Percentiles rank a stretch among this genome's conserved stretches.
These are phyloP conservation scores for Pochonia chlamydosporia DNA, from an alignment of 2,329 filamentous ascomycete genomes.

Conservation along the genomic window DNA sequence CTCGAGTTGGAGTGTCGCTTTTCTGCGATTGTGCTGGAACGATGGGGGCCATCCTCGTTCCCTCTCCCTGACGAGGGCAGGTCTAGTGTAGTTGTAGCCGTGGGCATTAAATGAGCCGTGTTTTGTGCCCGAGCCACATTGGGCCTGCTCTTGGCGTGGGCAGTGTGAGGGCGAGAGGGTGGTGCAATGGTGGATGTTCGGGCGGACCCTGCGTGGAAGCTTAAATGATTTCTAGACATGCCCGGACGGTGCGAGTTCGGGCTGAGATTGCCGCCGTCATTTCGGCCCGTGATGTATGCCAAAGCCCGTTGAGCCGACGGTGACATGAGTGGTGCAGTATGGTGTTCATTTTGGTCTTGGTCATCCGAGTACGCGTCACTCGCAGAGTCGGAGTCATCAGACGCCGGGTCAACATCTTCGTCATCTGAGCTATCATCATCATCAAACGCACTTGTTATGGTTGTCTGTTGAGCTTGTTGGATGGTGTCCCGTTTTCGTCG, in stretches of 20 bases:
- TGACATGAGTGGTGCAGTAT: constrained; percentile 29
- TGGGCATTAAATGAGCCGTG: constrained; percentile 38
- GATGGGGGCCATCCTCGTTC: constrained; percentile 22
- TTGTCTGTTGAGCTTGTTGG: constrained; percentile 24
- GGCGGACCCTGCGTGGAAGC: constrained; percentile 22
- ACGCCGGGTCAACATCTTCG: constrained; percentile 28
- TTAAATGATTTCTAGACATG: constrained; percentile 24
- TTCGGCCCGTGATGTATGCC: constrained; percentile 42
- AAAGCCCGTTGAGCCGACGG: constrained; percentile 43
- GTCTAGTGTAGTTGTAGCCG: constrained; percentile 17
- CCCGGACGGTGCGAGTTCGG: constrained; percentile 25
- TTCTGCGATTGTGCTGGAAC: constrained; percentile 21
- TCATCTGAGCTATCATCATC: constrained; percentile 41
- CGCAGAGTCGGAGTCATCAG: constrained; percentile 34
- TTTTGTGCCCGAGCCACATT: constrained; percentile 38
- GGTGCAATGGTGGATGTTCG: constrained; percentile 14
- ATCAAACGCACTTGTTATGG: constrained; percentile 45
- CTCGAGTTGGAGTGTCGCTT: constrained; percentile 49
- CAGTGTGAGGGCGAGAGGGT: constrained; percentile 45
- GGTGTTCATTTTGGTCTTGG: constrained; percentile 18
- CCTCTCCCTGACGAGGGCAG: constrained; percentile 12
- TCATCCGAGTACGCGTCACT: constrained; percentile 33
- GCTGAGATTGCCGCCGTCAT: constrained; percentile 22
- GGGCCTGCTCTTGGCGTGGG: constrained; percentile 44
- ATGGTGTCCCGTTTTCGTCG: constrained; percentile 33